Evolutionary conservation across 2,329 filamentous ascomycete species (phyloP), one percentile per base, ranked within the genome.

Genomic region (Fusarium vanettenii): DNA sequence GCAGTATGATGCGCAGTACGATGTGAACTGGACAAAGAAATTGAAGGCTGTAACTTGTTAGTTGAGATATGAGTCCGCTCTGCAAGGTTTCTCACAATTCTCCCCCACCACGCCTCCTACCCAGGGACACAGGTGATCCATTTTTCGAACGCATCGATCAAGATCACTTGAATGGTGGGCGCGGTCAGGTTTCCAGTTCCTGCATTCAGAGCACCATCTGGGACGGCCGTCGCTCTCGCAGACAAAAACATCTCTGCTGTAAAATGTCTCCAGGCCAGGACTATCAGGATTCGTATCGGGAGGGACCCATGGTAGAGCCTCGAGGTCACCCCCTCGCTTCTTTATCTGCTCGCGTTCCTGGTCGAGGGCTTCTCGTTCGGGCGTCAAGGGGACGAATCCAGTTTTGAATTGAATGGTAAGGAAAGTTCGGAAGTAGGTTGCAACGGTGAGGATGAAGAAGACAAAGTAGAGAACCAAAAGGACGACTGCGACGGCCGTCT

Each of bases 121-220:
- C 93, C 93, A 98, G 0, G 96, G 97, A 79, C 97, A 99, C 79
- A 95, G 97, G 80, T 98, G 96, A 73, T 98, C 96, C 93, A 98
- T 97, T 79, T 97, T 97, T 45, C 89, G 86, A 25, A 97, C 93
- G 79, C 96, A 98, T 50, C 95, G 89, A 60, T 91, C 91, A 14
- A 97, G 86, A 80, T 97, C 94, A 62, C 92, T 92, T 79, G 93
- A 97, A 82, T 98, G 96, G 81, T 98, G 95, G 3, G 93, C 90
- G 5, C 96, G 89, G 79, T 98, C 96, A 0, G 93, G 92, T 82
- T 98, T 98, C 91, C 94, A 98, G 74, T 93, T 94, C 66, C 90
- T 90, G 81, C 96, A 99, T 62, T 90, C 89, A 5, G 92, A 92
- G 84, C 96, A 99, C 91, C 94, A 98, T 35, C 91, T 90, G 0